A percentile compares a stretch with the other conserved stretches of the same genome.
phyloP scores from a whole-genome alignment of 495 filamentous ascomycete species.

The Hyaloscypha finlandica region DNA sequence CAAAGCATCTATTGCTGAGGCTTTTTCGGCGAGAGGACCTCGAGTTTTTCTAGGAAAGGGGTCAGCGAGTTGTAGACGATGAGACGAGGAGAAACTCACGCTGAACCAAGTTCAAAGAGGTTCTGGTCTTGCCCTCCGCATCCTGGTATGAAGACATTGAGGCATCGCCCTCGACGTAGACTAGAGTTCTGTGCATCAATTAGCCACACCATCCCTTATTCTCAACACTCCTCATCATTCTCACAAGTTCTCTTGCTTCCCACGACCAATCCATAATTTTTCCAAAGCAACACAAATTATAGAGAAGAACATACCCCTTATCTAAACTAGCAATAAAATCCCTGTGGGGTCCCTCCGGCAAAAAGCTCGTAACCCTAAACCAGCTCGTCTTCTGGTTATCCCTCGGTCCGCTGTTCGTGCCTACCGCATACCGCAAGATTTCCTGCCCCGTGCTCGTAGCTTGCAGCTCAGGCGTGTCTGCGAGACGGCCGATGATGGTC shows the following conservation, averaged over 20 bases:
- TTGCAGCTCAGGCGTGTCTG: slow-evolving; percentile 64
- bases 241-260: background rate
- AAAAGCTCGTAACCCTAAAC: slow-evolving; percentile 72
- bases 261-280: background rate
- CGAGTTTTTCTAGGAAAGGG: slow-evolving; percentile 51
- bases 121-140: slow-evolving; percentile 60
- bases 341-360: slow-evolving; percentile 57
- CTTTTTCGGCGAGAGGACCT: slow-evolving; percentile 56
- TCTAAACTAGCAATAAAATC: slow-evolving; percentile 65
- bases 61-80: background rate
- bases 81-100: slow-evolving; percentile 52
- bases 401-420: slow-evolving; percentile 52
- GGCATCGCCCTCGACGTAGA: slow-evolving; percentile 72
- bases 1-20: slow-evolving; percentile 3
- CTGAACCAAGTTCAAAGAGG: slow-evolving; percentile 65
- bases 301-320: slow-evolving; percentile 72
- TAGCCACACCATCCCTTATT: background rate
- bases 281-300: slow-evolving; percentile 11
- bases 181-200: slow-evolving; percentile 25
- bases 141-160: slow-evolving; percentile 61
- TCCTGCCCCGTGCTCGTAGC: slow-evolving; percentile 67
- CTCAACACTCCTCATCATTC: background rate
- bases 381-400: slow-evolving; percentile 73
- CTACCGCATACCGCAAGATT: slow-evolving; percentile 68
- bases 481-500: slow-evolving; percentile 77